phyloP scores from a whole-genome alignment of 2,329 filamentous ascomycete species.

The Hypoxylon sp. region DNA sequence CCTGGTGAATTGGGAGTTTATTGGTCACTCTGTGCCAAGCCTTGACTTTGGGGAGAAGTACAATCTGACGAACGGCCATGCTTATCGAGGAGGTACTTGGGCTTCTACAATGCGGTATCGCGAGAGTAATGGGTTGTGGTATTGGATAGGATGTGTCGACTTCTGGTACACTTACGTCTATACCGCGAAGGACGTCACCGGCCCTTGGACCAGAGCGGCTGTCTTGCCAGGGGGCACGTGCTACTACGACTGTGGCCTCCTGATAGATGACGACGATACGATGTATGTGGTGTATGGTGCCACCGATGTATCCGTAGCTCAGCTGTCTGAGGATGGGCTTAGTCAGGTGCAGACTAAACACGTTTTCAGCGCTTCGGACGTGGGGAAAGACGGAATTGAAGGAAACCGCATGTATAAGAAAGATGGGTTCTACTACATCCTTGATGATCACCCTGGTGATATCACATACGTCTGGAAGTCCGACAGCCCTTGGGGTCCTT shows the following conservation, averaged over 20 bases:
- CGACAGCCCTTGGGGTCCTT: slow-evolving; percentile 67
- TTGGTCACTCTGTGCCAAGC: slow-evolving; percentile 62
- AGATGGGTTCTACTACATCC: slow-evolving; percentile 69
- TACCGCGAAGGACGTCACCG: slow-evolving; percentile 60
- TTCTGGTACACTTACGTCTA: slow-evolving; percentile 67
- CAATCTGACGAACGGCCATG: slow-evolving; percentile 60
- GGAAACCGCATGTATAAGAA: slow-evolving; percentile 69
- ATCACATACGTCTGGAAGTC: slow-evolving; percentile 66
- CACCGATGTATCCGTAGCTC: slow-evolving; percentile 64
- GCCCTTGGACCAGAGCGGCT: slow-evolving; percentile 60
- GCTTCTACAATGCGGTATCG: slow-evolving; percentile 69
- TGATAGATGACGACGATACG: slow-evolving; percentile 72
- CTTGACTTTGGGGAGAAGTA: slow-evolving; percentile 65
- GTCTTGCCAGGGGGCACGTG: slow-evolving; percentile 59
- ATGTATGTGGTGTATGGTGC: slow-evolving; percentile 72
- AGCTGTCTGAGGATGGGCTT: slow-evolving; percentile 65
- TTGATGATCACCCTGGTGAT: slow-evolving; percentile 62
- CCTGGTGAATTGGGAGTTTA: slow-evolving; percentile 66
- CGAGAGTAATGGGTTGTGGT: slow-evolving; percentile 63
- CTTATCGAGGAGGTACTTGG: slow-evolving; percentile 70
- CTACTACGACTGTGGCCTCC: slow-evolving; percentile 70
- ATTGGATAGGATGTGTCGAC: slow-evolving; percentile 71
- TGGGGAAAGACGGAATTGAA: slow-evolving; percentile 54
- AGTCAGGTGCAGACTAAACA: slow-evolving; percentile 60
- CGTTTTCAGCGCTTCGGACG: slow-evolving; percentile 60